Evolutionary conservation across 495 filamentous ascomycete species (phyloP).

Genomic region (Collariella sp.): DNA sequence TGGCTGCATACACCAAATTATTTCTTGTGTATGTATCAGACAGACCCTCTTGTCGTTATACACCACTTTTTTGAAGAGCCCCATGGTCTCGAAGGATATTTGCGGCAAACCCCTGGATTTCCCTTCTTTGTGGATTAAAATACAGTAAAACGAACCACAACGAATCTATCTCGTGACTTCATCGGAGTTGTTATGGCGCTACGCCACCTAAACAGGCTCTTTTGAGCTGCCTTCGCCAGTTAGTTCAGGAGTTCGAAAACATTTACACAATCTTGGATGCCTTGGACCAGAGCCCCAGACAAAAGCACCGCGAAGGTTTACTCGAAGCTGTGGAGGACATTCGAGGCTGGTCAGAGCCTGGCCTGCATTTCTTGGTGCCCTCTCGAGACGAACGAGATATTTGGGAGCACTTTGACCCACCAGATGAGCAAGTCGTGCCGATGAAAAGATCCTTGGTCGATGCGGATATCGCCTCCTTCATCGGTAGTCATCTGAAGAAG

Average conservation of each 20-base stretch:
- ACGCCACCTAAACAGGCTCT: not conserved
- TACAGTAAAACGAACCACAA: not conserved
- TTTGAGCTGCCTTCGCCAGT: not conserved
- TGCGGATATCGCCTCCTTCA: conserved; percentile 9
- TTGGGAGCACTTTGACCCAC: not conserved
- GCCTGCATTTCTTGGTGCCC: conserved; percentile 1
- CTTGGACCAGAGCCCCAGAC: conserved; percentile 1
- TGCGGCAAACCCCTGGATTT: not conserved
- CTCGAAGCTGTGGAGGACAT: not conserved
- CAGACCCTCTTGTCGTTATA: no score
- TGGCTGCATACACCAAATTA: not conserved
- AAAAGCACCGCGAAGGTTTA: not conserved
- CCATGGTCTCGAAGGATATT: no score
- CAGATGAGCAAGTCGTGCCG: not conserved
- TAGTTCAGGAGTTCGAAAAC: not conserved
- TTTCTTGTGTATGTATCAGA: not conserved
- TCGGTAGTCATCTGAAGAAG: not conserved
- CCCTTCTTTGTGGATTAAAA: conserved; percentile 7
- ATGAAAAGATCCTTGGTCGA: not conserved
- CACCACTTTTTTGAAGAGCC: no score
- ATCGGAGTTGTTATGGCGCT: not conserved
- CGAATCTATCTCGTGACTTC: not conserved
- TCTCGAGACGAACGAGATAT: conserved; percentile 1
- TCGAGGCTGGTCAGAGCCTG: not conserved
- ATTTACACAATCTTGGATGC: conserved; percentile 3